phyloP scores from a whole-genome alignment of 306 rosid genomes.

The Aeschynomene evenia region DNA sequence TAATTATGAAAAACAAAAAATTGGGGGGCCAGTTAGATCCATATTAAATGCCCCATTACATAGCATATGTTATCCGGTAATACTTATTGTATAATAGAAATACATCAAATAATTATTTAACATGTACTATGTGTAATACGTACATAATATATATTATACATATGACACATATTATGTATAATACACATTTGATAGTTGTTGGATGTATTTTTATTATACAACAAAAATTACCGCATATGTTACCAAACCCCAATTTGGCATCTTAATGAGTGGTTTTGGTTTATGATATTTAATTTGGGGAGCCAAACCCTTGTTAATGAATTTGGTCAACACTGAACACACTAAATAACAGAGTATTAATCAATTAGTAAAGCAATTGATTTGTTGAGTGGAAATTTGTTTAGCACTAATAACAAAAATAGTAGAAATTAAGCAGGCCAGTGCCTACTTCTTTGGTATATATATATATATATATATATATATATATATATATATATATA shows the following conservation, averaged over 20 bases:
- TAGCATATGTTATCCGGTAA: too few relatives aligned
- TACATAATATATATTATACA: too few relatives aligned
- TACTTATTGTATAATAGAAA: too few relatives aligned
- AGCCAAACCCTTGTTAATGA: not conserved
- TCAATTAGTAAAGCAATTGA: conserved; percentile 19
- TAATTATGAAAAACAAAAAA: not conserved
- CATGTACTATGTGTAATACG: too few relatives aligned
- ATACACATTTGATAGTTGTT: too few relatives aligned
- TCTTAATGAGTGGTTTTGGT: conserved; percentile 27
- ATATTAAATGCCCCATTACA: conserved; percentile 26
- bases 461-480: too few relatives aligned
- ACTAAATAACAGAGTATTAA: not conserved
- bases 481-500: too few relatives aligned
- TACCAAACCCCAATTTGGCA: conserved; percentile 25
- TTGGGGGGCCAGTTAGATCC: not conserved
- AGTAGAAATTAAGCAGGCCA: conserved; percentile 33
- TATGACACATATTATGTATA: too few relatives aligned
- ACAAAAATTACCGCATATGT: too few relatives aligned
- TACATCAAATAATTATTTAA: too few relatives aligned
- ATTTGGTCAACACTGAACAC: conserved; percentile 1
- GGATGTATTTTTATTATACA: too few relatives aligned
- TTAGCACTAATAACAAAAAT: conserved; percentile 7
- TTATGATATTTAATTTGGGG: conserved; percentile 8
- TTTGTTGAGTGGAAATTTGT: conserved; percentile 23
- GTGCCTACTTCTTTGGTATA: conserved; percentile 29